Conservation (phyloP, 2,329 filamentous ascomycete species). For the Aureobasidium mangrovei region DNA sequence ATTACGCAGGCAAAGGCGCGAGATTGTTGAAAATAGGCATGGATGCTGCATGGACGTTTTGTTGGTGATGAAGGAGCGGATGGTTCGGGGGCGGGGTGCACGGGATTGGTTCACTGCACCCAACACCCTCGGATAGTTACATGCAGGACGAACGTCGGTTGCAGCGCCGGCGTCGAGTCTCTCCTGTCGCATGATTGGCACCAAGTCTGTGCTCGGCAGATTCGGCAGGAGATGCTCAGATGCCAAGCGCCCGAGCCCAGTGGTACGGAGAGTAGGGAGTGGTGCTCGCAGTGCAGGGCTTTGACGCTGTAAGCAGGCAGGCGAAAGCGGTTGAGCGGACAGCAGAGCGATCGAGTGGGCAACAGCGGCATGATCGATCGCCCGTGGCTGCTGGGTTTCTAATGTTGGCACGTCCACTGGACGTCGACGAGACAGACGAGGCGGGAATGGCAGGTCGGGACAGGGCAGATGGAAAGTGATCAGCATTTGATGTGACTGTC, state of each 20-base stretch:
- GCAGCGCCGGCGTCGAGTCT: background rate
- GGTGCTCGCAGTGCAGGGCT: background rate
- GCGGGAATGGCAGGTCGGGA: too few species aligned
- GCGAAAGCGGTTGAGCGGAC: background rate
- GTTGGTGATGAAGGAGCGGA: background rate
- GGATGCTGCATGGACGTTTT: background rate
- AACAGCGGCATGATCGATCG: too few species aligned
- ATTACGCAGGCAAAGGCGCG: background rate
- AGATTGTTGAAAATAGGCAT: background rate
- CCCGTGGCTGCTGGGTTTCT: too few species aligned
- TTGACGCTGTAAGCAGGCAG: background rate
- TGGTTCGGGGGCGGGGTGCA: background rate
- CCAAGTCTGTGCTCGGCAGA: slow-evolving; percentile 1
- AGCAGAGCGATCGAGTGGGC: too few species aligned
- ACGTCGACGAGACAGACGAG: too few species aligned
- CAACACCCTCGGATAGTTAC: background rate
- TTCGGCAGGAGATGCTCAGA: slow-evolving; percentile 5
- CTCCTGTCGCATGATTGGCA: slow-evolving; percentile 10
- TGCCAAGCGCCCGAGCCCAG: slow-evolving; percentile 7
- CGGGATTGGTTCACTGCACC: background rate
- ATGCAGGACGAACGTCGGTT: background rate
- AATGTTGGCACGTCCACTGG: too few species aligned
- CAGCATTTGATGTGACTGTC: too few species aligned
- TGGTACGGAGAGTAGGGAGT: background rate
- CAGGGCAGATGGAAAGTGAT: too few species aligned